phyloP scores from a whole-genome alignment of 1,139 yeast species.

The Suhomyces yuchorum region DNA sequence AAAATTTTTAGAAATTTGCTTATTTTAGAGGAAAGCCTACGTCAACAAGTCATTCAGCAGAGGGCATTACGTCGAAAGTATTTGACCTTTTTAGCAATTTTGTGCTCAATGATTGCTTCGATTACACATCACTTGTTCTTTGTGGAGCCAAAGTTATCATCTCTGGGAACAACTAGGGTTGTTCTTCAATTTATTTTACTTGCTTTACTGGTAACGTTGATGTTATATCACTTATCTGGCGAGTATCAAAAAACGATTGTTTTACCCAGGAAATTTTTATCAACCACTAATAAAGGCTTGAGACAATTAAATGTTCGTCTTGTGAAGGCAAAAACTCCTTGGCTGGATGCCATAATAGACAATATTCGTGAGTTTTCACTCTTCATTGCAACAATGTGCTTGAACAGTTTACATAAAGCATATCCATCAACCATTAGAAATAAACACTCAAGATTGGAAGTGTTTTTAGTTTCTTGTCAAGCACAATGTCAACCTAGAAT shows the following conservation, averaged over 20 bases:
- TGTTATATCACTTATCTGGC: conserved; percentile 83
- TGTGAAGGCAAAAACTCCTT: conserved; percentile 66
- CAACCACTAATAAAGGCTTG: conserved; percentile 83
- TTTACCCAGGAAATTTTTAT: conserved; percentile 73
- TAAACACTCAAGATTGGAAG: conserved; percentile 40
- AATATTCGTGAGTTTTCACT: conserved; percentile 42
- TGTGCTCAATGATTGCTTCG: conserved; percentile 47
- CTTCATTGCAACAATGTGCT: conserved; percentile 30
- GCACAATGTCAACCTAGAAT: conserved; percentile 51
- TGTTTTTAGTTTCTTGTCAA: conserved; percentile 44
- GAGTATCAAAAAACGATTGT: conserved; percentile 85
- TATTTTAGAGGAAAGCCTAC: conserved; percentile 79
- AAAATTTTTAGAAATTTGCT: conserved; percentile 77
- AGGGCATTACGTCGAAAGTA: conserved; percentile 71
- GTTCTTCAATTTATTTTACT: conserved; percentile 62
- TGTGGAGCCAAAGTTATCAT: conserved; percentile 22
- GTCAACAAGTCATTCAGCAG: conserved; percentile 79
- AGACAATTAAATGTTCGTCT: conserved; percentile 78
- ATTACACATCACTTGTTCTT: conserved; percentile 45
- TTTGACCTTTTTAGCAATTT: conserved; percentile 62
- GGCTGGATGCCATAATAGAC: conserved; percentile 56
- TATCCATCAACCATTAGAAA: conserved; percentile 39
- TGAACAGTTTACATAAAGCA: conserved; percentile 34
- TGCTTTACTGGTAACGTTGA: conserved; percentile 68
- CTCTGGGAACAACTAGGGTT: conserved; percentile 43